A percentile compares a stretch with the other conserved stretches of the same genome.
Evolutionary conservation across 805 yeast genomes (phyloP).

Genomic region (Lachancea mirantina): DNA sequence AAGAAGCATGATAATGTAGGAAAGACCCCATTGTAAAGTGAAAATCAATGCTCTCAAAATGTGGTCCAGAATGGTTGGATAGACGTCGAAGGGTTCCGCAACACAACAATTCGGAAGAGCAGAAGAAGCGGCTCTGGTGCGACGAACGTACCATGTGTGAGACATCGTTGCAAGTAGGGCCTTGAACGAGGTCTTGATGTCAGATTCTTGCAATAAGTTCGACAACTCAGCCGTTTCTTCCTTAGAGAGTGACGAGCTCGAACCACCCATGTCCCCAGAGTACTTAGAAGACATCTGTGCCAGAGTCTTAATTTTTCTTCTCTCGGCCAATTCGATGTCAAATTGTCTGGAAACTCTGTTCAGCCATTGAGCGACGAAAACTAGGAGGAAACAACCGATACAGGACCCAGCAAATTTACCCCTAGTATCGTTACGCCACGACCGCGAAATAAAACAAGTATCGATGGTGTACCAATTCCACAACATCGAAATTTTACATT

Average conservation of each 20-base stretch:
- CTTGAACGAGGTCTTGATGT: conserved; percentile 11
- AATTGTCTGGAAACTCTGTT: conserved; percentile 49
- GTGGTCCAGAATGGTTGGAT: conserved; percentile 46
- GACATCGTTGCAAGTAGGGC: conserved; percentile 24
- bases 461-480: conserved; percentile 73
- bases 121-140: conserved; percentile 1
- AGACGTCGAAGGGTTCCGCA: conserved; percentile 15
- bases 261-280: conserved; percentile 7
- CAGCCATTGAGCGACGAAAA: conserved; percentile 50
- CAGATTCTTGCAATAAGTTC: conserved; percentile 7
- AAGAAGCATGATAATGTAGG: conserved; percentile 60
- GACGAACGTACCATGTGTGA: conserved; percentile 31
- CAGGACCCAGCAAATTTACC: conserved; percentile 71
- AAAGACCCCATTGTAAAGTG: conserved; percentile 55
- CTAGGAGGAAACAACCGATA: conserved; percentile 57
- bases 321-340: conserved; percentile 34
- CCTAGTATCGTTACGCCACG: conserved; percentile 54
- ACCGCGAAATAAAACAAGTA: conserved; percentile 52
- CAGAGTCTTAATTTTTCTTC: conserved; percentile 15
- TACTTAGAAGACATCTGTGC: conserved; percentile 4
- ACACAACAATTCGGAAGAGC: conserved; percentile 9
- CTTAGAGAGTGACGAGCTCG: conserved; percentile 9
- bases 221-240: conserved; percentile 12
- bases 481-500: conserved; percentile 39
- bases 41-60: conserved; percentile 42